Evolutionary conservation across 1,284 basidiomycete genomes (phyloP).

Genomic region (Tilletiopsis washingtonensis): DNA sequence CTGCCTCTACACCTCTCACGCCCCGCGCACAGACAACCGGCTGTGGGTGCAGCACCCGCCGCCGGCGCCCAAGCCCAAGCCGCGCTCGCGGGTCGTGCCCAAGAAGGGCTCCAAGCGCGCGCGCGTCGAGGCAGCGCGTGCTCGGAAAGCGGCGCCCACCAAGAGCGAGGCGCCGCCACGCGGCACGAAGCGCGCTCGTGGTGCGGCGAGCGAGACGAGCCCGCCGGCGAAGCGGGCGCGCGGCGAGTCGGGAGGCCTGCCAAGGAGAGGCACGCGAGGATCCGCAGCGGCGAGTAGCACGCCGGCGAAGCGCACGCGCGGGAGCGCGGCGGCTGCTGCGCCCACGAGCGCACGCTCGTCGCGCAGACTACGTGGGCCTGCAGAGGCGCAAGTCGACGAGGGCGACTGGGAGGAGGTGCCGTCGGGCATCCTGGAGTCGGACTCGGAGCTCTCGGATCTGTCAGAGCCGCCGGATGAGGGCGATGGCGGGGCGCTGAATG

Average conservation of each 20-base stretch:
- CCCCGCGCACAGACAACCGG: slow-evolving; percentile 54
- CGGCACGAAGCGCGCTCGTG: neutral
- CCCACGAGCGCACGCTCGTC: neutral
- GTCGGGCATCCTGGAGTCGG: slow-evolving; percentile 2
- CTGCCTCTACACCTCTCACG: neutral
- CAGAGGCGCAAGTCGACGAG: slow-evolving; percentile 8
- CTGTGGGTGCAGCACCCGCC: slow-evolving; percentile 69
- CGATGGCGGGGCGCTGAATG: slow-evolving; percentile 8
- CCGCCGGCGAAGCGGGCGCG: slow-evolving; percentile 22
- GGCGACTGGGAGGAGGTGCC: slow-evolving; percentile 8
- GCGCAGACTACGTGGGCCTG: slow-evolving; percentile 55
- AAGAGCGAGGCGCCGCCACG: neutral
- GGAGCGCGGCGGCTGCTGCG: neutral
- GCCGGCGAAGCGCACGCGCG: slow-evolving; percentile 21
- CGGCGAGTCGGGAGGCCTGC: neutral
- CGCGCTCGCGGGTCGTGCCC: neutral
- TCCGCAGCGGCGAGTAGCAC: slow-evolving; percentile 10
- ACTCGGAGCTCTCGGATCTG: slow-evolving; percentile 28
- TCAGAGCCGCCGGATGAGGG: slow-evolving; percentile 26
- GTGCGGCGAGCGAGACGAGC: slow-evolving; percentile 7
- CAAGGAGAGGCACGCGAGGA: neutral
- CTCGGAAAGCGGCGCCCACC: neutral
- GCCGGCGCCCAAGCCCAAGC: slow-evolving; percentile 33
- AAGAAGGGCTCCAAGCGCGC: slow-evolving; percentile 15
- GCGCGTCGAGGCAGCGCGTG: slow-evolving; percentile 10